Evolutionary conservation across 139 green algal species (phyloP), one percentile per base, ranked within the genome.

Genomic region (Picocystis salinarum): DNA sequence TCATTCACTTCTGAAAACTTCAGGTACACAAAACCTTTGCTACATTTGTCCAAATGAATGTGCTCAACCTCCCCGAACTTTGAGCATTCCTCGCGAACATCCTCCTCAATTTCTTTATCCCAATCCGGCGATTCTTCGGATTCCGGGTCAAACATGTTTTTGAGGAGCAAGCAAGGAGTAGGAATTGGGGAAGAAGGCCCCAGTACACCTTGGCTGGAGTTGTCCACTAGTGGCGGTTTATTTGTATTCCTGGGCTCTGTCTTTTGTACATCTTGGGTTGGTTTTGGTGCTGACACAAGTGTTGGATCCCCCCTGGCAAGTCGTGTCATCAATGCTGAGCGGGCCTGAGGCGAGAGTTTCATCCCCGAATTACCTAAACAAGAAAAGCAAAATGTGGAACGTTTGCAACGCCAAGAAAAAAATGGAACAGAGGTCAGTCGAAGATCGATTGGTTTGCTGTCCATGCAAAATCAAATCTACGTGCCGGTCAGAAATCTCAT

Each of bases 1-100:
- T 70, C 64, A 20, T 69, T 42, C 22, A 58, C 19, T 2, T 28
- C 46, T 1, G 11, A 46, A 55, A 92, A 92, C 56, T 85, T 88
- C 24, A 93, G 40, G 58, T 95, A 95, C 27, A 92, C 83, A 70
- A 87, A 90, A 27, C 83, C 74, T 66, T 80, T 74, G 61, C 64
- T 82, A 39, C 73, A 58, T 15, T 50, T 65, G 66, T 93, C 81
- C 12, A 91, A 76, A 48, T 76, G 54, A 18, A 80, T 34, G 52
- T 94, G 83, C 34, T 59, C 4, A 9, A 96, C 66, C 1, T 49
- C 9, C 0, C 86, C 86, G 66, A 76, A 94, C 64, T 93, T 93
- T 49, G 53, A 54, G 58, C 77, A 89, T 63, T 94, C 82, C 5
- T 82, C 70, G 42, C 52, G 55, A 28, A 93, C 77, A 31, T 96